Evolutionary conservation across 2,329 filamentous ascomycete genomes (phyloP).

Genomic region (Pseudogymnoascus sp.): DNA sequence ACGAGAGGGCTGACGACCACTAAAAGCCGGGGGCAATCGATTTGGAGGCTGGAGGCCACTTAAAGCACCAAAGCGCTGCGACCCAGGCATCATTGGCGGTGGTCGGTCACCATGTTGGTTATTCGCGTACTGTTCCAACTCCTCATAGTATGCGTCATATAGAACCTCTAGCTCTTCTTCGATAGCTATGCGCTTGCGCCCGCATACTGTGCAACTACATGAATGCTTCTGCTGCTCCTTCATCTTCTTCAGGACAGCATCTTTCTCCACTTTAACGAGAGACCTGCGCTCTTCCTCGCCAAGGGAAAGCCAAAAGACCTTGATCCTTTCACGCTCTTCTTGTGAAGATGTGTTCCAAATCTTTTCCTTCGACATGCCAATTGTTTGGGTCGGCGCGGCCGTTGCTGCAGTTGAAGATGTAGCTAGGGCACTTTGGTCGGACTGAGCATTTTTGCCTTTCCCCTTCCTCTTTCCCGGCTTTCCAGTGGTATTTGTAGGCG

Average conservation of each 20-base stretch:
- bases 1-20: slow-evolving; percentile 61
- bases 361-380: slow-evolving; percentile 53
- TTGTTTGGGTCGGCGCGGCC: slow-evolving; percentile 35
- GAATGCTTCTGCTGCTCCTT: slow-evolving; percentile 99
- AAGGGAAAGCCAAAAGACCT: slow-evolving; percentile 93
- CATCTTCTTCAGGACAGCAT: slow-evolving; percentile 97
- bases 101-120: slow-evolving; percentile 64
- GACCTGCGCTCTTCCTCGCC: slow-evolving; percentile 92
- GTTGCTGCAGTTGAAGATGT: slow-evolving; percentile 27
- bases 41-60: slow-evolving; percentile 48
- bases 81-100: slow-evolving; percentile 59
- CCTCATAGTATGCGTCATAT: slow-evolving; percentile 97
- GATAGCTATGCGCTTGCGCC: slow-evolving; percentile 90
- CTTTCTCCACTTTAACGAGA: slow-evolving; percentile 95
- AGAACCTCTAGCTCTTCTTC: slow-evolving; percentile 96
- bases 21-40: slow-evolving; percentile 49
- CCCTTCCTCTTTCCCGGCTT: slow-evolving; percentile 35
- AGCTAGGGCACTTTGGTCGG: not conserved
- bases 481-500: slow-evolving; percentile 14
- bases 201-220: slow-evolving; percentile 95
- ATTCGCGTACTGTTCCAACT: slow-evolving; percentile 95
- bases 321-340: slow-evolving; percentile 93
- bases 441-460: slow-evolving; percentile 25
- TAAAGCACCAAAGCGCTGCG: slow-evolving; percentile 53
- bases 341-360: slow-evolving; percentile 96